phyloP scores from a whole-genome alignment of 2,329 filamentous ascomycete species.

The Sclerotinia spermophila region DNA sequence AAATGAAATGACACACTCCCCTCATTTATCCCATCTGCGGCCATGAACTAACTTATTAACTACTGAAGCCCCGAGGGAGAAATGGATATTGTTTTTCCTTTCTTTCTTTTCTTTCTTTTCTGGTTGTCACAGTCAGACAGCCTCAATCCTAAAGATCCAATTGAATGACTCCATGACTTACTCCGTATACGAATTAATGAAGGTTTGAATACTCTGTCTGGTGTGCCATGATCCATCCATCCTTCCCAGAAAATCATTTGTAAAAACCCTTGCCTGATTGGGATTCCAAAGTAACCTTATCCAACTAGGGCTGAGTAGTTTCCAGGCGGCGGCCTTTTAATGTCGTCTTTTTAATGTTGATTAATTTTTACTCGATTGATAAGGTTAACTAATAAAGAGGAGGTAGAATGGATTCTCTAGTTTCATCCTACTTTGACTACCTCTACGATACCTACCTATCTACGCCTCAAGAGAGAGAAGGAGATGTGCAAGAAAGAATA shows the following conservation, averaged over 20 bases:
- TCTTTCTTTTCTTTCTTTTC: not conserved
- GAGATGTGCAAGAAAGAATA: not conserved
- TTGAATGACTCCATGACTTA: constrained; percentile 8
- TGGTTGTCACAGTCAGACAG: constrained; percentile 2
- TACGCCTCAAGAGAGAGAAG: too few species aligned
- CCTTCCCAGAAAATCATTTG: not conserved
- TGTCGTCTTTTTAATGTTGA: too few species aligned
- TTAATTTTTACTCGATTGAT: too few species aligned
- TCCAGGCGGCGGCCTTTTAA: not conserved
- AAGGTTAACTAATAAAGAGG: too few species aligned
- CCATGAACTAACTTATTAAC: too few species aligned
- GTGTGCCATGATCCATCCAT: too few species aligned
- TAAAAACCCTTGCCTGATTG: not conserved
- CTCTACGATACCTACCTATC: too few species aligned
- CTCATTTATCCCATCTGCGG: not conserved
- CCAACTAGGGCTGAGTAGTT: not conserved
- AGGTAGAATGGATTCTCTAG: too few species aligned
- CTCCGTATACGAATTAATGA: not conserved
- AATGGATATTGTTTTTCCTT: not conserved
- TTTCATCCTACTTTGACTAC: too few species aligned
- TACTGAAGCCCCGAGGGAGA: not conserved
- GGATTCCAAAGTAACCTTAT: not conserved
- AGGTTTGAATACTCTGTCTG: not conserved
- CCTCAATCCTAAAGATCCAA: constrained; percentile 12
- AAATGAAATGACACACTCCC: not conserved